phyloP scores from a whole-genome alignment of 352 stramenopile species.

The Pythium periplocum region DNA sequence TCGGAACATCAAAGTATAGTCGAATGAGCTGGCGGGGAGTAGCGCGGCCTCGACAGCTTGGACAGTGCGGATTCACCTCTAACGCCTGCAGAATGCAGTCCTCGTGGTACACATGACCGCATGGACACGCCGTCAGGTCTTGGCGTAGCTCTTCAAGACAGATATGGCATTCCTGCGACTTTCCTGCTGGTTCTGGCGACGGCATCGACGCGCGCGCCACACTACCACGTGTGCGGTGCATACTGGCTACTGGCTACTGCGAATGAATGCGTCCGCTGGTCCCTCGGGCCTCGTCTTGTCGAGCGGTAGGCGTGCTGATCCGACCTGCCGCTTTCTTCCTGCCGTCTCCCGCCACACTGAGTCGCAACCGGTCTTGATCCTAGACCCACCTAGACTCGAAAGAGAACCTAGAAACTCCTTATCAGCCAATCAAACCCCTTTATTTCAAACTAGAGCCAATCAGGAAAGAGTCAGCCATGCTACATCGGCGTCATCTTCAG shows the following conservation, averaged over 20 bases:
- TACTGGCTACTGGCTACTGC: neutral
- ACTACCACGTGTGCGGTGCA: neutral
- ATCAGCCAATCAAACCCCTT: too few species aligned
- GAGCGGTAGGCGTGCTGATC: too few species aligned
- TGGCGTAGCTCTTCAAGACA: slow-evolving; percentile 71
- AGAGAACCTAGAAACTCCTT: too few species aligned
- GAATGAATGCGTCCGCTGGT: too few species aligned
- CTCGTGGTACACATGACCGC: slow-evolving; percentile 72
- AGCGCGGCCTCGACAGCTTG: slow-evolving; percentile 56
- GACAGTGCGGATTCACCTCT: slow-evolving; percentile 63
- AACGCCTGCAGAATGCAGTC: slow-evolving; percentile 70
- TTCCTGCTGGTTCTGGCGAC: slow-evolving; percentile 5
- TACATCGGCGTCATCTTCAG: too few species aligned
- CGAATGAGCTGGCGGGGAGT: slow-evolving; percentile 39
- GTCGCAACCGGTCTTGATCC: too few species aligned
- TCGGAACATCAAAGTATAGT: slow-evolving; percentile 63
- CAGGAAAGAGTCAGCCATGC: too few species aligned
- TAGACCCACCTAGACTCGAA: too few species aligned
- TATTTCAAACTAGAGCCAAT: too few species aligned
- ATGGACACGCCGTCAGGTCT: slow-evolving; percentile 52
- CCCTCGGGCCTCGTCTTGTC: too few species aligned
- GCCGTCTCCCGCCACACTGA: too few species aligned
- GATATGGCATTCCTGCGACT: slow-evolving; percentile 75
- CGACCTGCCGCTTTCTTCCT: too few species aligned
- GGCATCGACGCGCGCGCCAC: neutral